Conservation (phyloP, 345 rosid species). For the Pugionium dolabratum region DNA sequence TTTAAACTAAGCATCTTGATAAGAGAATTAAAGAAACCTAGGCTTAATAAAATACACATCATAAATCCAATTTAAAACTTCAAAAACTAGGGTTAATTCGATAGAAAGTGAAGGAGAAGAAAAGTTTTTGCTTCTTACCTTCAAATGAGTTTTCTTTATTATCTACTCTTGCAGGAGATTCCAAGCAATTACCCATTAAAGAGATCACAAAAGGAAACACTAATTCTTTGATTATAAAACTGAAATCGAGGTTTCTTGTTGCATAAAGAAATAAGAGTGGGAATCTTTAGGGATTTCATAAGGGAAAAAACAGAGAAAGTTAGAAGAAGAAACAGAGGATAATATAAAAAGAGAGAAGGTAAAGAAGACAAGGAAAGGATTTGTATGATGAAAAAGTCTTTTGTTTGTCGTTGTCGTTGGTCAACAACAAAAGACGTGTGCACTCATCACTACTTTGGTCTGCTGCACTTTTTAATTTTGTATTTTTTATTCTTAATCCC, state of each 20-base stretch:
- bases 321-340: slow-evolving; percentile 32
- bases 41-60: slow-evolving; percentile 1
- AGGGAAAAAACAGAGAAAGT: slow-evolving; percentile 18
- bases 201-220: not conserved
- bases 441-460: slow-evolving; percentile 13
- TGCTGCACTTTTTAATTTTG: slow-evolving; percentile 8
- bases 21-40: slow-evolving; percentile 7
- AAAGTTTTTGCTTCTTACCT: slow-evolving; percentile 29
- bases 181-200: slow-evolving; percentile 69
- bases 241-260: slow-evolving; percentile 13
- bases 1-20: not conserved
- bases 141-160: slow-evolving; percentile 49
- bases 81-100: not conserved
- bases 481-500: not conserved
- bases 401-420: slow-evolving; percentile 29
- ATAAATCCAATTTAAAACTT: not conserved
- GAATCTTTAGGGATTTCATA: slow-evolving; percentile 17
- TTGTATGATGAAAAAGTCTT: slow-evolving; percentile 20
- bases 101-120: slow-evolving; percentile 2
- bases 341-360: not conserved
- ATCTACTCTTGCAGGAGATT: slow-evolving; percentile 59
- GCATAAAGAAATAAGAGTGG: not conserved
- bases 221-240: not conserved
- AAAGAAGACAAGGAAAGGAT: slow-evolving; percentile 22
- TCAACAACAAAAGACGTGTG: slow-evolving; percentile 39